A percentile compares a stretch with the other conserved stretches of the same genome.
Conservation (phyloP, 441 rosid genomes). For the Mallotus repandus region DNA sequence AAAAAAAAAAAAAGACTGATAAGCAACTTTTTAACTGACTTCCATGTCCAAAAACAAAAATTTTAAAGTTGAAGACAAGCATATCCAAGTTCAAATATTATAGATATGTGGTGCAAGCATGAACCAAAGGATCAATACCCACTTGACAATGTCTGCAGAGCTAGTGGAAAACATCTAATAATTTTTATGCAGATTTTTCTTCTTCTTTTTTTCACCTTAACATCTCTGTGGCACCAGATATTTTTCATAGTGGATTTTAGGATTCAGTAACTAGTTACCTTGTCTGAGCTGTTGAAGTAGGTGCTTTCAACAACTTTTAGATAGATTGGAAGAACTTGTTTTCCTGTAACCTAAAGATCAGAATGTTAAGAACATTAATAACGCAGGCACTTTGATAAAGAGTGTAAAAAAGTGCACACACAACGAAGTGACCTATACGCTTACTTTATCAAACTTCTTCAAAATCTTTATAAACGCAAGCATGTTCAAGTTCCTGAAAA, state of each 20-base stretch:
- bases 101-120: constrained; percentile 21
- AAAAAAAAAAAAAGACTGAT: too few relatives aligned
- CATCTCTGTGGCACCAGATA: constrained; percentile 8
- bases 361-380: not conserved
- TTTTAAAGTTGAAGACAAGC: constrained; percentile 30
- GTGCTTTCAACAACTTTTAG: constrained; percentile 92
- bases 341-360: constrained; percentile 64
- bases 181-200: constrained; percentile 10
- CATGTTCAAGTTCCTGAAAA: constrained; percentile 85
- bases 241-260: constrained; percentile 12
- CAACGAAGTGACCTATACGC: not conserved
- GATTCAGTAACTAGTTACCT: constrained; percentile 45
- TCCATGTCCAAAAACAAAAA: not conserved
- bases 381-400: too few relatives aligned
- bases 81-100: constrained; percentile 32
- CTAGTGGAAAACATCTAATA: constrained; percentile 33
- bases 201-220: not conserved
- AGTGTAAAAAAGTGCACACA: too few relatives aligned
- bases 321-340: constrained; percentile 85
- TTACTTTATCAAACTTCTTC: constrained; percentile 92
- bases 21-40: constrained; percentile 24
- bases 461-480: constrained; percentile 95
- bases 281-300: constrained; percentile 89
- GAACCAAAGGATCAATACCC: constrained; percentile 30
- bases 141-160: constrained; percentile 35